Base-by-base conservation (phyloP, 805 yeast species). In the Starmerella apis region DNA sequence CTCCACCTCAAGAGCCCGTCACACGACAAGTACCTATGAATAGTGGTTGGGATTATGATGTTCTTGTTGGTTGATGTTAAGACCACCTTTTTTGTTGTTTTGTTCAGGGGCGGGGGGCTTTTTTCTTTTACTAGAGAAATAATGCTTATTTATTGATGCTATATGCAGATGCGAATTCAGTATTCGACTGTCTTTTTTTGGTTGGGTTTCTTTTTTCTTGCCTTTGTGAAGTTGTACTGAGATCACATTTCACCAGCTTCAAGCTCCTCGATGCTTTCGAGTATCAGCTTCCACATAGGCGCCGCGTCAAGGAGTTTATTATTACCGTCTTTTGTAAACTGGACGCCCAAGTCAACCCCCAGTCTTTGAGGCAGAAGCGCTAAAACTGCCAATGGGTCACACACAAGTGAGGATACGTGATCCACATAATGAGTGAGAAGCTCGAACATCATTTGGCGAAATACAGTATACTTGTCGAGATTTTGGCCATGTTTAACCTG, bases 361-460 rank as follows among this genome's bases (percentile, higher is more conserved):
- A 56, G 31, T 14, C 51, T 52, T 41, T 52, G 62, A 19, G 77
- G 75, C 46, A 84, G 63, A 32, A 84, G 59, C 0, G 78, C 78
- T 47, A 75, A 76, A 10, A 83, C 68, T 0, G 94, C 83, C 46
- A 83, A 68, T 1, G 92, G 90, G 63, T 85, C 95, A 64, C 86
- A 94, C 1, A 84, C 71, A 1, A 87, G 86, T 4, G 92, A 87
- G n/a, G 56, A 42, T 67, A 60, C 74, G 73, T 9, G 76, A 22
- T 67, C 66, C 11, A 75, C 71, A 60, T 78, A 79, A 52, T 70
- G 77, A 10, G 69, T 66, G 57, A 79, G 69, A 46, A 80, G 65
- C 50, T 79, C 81, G 58, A 67, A 72, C 60, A 76, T 70, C 68
- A 79, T 67, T 49, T 66, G 69, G 52, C 88, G 71, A 38, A 82